A percentile compares a stretch with the other conserved stretches of the same genome.
Conservation (phyloP, 2,329 filamentous ascomycete species). For the Elsinoe necatrix region DNA sequence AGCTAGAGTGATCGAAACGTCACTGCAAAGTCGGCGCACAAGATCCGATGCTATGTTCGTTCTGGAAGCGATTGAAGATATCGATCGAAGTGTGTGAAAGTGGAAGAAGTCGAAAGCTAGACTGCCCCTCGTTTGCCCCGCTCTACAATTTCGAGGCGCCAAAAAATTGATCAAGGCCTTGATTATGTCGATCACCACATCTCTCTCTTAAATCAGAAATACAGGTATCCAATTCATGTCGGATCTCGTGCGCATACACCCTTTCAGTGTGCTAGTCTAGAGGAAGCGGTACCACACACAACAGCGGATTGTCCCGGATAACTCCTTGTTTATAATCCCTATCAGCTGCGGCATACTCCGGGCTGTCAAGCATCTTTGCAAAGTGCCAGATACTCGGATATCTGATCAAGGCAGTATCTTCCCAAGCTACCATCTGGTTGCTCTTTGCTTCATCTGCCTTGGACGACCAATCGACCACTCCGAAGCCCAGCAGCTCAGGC, state of each 20-base stretch:
- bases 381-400: slow-evolving; percentile 24
- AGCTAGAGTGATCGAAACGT: too few relatives aligned
- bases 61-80: background rate
- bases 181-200: background rate
- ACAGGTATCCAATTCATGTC: too few relatives aligned
- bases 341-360: slow-evolving; percentile 22
- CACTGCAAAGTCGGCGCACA: background rate
- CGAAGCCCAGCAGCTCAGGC: slow-evolving; percentile 16
- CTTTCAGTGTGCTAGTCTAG: background rate
- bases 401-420: slow-evolving; percentile 20
- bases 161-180: background rate
- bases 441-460: slow-evolving; percentile 16
- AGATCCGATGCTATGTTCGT: background rate
- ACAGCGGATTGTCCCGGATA: slow-evolving; percentile 21
- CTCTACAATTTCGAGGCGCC: background rate
- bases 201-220: too few relatives aligned
- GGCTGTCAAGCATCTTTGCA: slow-evolving; percentile 22
- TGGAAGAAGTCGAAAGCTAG: background rate
- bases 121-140: background rate
- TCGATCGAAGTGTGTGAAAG: background rate
- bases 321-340: slow-evolving; percentile 22
- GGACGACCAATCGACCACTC: slow-evolving; percentile 16
- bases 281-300: slow-evolving; percentile 19
- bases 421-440: slow-evolving; percentile 18
- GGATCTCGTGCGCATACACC: too few relatives aligned